Evolutionary conservation across 352 stramenopile species (phyloP), one percentile per base, ranked within the genome.

Genomic region (Globisporangium perplexum): DNA sequence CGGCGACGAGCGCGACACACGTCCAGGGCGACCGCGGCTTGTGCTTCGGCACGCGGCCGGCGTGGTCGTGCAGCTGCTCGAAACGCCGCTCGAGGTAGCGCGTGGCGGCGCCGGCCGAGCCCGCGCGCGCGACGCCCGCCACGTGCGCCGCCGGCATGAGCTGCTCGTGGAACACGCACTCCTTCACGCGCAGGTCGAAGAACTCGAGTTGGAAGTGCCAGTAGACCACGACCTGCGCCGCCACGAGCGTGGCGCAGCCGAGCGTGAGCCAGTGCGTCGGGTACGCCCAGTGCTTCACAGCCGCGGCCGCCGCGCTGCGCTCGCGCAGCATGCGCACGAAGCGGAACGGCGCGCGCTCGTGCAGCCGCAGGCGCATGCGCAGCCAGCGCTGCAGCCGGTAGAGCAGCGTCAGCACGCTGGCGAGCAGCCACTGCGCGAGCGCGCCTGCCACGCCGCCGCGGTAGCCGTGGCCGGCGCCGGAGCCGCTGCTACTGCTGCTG

Each of bases 231-330:
- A 68, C 45, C 56, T 89, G 77, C 31, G 77, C 43, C 7, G 72
- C 6, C 26, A 86, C 55, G 11, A 89, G 63, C 48, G 66, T 69
- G 2, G 71, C n/a, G 18, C 66, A 78, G 36, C 69, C 75, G n/a
- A 84, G 66, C 28, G 74, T 82, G 57, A 89, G 66, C 66, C 67
- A 89, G 28, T 82, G 69, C 4, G 77, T 89, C 12, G 77, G 74
- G 50, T 86, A 89, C 50, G 67, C 73, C 65, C 71, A 89, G 51
- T 83, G 68, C 51, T 85, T 86, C 35, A 78, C 65, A 18, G 72
- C 60, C 28, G 66, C 53, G 2, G 50, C 45, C 28, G 50, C 50
- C 3, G 55, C 50, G 57, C 24, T 52, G 47, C 20, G 24, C 35
- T 51, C 44, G 20, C 53, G 53, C 18, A 59, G 33, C 44, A 47